Base-by-base conservation (phyloP, 192 early-diverging fungal genomes). In the Phycomyces nitens region DNA sequence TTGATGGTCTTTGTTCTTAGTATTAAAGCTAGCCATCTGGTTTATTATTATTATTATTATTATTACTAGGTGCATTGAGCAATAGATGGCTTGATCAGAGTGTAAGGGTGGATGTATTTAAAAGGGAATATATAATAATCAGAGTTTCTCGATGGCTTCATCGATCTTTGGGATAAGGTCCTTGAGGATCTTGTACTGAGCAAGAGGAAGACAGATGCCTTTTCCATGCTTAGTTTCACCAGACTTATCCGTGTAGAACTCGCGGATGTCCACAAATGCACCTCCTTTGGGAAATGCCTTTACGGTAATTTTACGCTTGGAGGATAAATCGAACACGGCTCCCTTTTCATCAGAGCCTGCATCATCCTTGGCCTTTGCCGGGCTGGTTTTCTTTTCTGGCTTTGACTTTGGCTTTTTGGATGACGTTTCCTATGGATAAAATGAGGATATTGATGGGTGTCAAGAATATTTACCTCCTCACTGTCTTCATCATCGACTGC, bases 141-240 rank as follows among this genome's bases (percentile, higher is more conserved):
- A n/a, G 11, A 62, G 50, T 39, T 29, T 34, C 14, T 53, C 38
- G 16, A 70, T 50, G 0, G 68, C 68, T 2, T 23, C 50, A 42
- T 70, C 56, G 24, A 70, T 57, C 14, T 63, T 55, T 12, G 68
- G 68, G 12, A 70, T n/a, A 3, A 64, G 42, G 0, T 70, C 61
- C 9, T 55, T 49, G 23, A 70, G 27, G 12, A 49, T 57, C 24
- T 47, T 58, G 53, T 60, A 70, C 53, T 70, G 68, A 23, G 61
- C 55, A 18, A 57, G 40, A 0, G 68, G 68, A 18, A 70, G 26
- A 12, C 56, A 64, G 3, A 70, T 62, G 22, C 67, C 56, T 58
- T 70, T 70, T 18, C 68, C 68, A 23, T 44, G 56, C 23, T 43
- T 38, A n/a, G 23, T 42, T 47, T 70, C 68, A n/a, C 62, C 62